A percentile compares a stretch with the other conserved stretches of the same genome.
These are phyloP conservation scores for Fagopyrum homotropicum DNA, from an alignment of 148 eudicot genomes.

Conservation along the genomic window DNA sequence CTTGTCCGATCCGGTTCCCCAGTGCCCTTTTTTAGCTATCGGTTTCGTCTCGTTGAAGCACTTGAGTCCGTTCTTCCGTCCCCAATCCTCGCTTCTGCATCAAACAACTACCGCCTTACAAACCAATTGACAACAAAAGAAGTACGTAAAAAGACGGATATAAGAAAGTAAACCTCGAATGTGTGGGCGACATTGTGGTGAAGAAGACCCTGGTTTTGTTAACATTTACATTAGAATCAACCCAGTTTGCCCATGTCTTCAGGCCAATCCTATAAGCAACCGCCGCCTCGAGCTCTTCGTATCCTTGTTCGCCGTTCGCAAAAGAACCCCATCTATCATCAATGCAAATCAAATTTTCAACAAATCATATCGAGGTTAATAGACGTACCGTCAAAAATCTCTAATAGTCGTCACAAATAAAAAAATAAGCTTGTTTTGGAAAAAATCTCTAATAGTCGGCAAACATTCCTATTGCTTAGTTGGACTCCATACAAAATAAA, in stretches of 20 bases:
- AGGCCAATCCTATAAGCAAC: constrained; percentile 66
- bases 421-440: background rate
- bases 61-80: constrained; percentile 39
- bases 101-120: background rate
- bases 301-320: constrained; percentile 80
- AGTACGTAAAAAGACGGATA: background rate
- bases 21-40: constrained; percentile 49
- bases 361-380: background rate
- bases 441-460: no score
- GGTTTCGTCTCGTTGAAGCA: constrained; percentile 89
- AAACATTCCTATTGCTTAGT: no score
- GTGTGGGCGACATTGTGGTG: constrained; percentile 97
- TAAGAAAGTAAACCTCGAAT: constrained; percentile 41
- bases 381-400: no score
- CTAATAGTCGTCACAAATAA: no score
- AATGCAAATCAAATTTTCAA: background rate
- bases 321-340: constrained; percentile 83
- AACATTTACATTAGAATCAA: constrained; percentile 69
- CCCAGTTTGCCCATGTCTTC: constrained; percentile 99
- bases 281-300: constrained; percentile 59
- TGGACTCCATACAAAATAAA: no score
- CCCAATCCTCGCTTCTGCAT: constrained; percentile 64
- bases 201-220: constrained; percentile 71
- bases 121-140: background rate
- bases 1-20: constrained; percentile 78